These are phyloP conservation scores for Plectosphaerella plurivora DNA, from an alignment of 2,329 filamentous ascomycete genomes.

Conservation along the genomic window DNA sequence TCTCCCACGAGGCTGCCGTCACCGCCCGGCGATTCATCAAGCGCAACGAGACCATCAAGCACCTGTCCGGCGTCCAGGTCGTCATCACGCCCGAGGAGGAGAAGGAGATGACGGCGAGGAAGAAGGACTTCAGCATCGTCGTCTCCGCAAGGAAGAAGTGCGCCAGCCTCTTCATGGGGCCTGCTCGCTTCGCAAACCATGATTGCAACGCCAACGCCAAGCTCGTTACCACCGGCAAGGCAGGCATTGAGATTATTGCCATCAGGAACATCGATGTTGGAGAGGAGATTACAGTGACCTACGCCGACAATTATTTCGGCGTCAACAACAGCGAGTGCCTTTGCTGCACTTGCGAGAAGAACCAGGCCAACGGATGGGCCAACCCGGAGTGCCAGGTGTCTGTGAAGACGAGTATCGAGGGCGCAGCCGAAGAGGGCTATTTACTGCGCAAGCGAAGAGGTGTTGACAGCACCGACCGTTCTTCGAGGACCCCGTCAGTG, in stretches of 20 bases:
- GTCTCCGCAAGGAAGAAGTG: slow-evolving; percentile 89
- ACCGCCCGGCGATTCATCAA: slow-evolving; percentile 75
- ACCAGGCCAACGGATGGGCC: slow-evolving; percentile 78
- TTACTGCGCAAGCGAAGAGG: slow-evolving; percentile 50
- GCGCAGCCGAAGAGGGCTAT: slow-evolving; percentile 44
- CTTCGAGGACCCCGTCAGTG: slow-evolving; percentile 52
- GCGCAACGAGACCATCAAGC: slow-evolving; percentile 83
- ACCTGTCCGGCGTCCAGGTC: slow-evolving; percentile 86
- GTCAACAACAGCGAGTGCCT: slow-evolving; percentile 93
- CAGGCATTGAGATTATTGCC: slow-evolving; percentile 88
- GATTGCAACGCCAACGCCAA: slow-evolving; percentile 91
- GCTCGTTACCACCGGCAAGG: slow-evolving; percentile 75
- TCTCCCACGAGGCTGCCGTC: slow-evolving; percentile 81
- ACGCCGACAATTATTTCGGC: slow-evolving; percentile 94
- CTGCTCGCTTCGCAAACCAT: slow-evolving; percentile 94
- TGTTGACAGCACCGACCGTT: slow-evolving; percentile 43
- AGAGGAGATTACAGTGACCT: slow-evolving; percentile 95
- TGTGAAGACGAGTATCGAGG: slow-evolving; percentile 50
- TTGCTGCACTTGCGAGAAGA: slow-evolving; percentile 79
- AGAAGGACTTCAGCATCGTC: slow-evolving; percentile 96
- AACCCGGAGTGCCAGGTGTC: slow-evolving; percentile 41
- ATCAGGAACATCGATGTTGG: slow-evolving; percentile 76
- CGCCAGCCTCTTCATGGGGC: slow-evolving; percentile 88
- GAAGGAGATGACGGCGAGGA: slow-evolving; percentile 68
- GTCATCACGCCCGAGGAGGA: slow-evolving; percentile 91